Percentiles rank a stretch among this genome's conserved stretches.
Evolutionary conservation across 805 yeast genomes (phyloP).

Genomic region (Yamadazyma akitaensis): DNA sequence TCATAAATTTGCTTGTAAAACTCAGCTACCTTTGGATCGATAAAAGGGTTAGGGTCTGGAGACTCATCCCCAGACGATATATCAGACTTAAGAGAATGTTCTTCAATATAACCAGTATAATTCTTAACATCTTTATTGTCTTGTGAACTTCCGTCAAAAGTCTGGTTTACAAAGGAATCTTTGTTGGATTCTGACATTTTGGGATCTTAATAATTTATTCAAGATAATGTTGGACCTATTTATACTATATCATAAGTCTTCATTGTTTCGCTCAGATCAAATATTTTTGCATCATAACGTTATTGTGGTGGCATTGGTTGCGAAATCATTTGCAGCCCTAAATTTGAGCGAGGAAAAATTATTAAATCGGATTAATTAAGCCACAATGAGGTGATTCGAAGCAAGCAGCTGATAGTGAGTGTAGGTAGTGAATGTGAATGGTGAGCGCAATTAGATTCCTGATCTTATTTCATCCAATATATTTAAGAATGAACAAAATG

Average conservation of each 20-base stretch:
- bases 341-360: too few relatives aligned
- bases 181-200: not conserved
- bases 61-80: not conserved
- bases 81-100: conserved; percentile 4
- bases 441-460: too few relatives aligned
- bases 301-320: not conserved
- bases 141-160: not conserved
- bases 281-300: not conserved
- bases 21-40: conserved; percentile 30
- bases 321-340: not conserved
- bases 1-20: conserved; percentile 30
- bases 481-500: too few relatives aligned
- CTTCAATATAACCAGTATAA: not conserved
- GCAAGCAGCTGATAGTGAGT: too few relatives aligned
- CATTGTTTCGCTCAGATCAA: not conserved
- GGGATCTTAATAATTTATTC: too few relatives aligned
- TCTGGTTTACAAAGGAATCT: not conserved
- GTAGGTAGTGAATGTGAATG: too few relatives aligned
- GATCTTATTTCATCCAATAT: too few relatives aligned
- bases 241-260: not conserved
- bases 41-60: conserved; percentile 15
- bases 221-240: not conserved
- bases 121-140: not conserved
- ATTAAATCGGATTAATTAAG: not conserved
- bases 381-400: not conserved